Evolutionary conservation across 495 filamentous ascomycete genomes (phyloP).

Genomic region (Tuber microsphaerosporum): DNA sequence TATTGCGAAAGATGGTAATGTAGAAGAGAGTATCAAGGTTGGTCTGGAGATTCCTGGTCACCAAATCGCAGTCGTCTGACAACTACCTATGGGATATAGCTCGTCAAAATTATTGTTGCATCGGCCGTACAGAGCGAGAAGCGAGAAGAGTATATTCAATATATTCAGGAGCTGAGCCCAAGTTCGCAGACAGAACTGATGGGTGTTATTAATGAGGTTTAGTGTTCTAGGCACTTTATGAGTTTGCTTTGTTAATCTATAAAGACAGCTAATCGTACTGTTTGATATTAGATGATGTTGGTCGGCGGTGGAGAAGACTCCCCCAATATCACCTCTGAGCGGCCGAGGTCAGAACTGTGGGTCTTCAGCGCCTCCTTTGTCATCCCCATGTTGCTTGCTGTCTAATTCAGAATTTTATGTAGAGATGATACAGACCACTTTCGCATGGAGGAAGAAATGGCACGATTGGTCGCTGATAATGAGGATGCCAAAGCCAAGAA

Average conservation of each 20-base stretch:
- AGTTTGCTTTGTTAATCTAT: not conserved
- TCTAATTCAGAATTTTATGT: not conserved
- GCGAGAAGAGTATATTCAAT: slow-evolving; percentile 39
- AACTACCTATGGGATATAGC: slow-evolving; percentile 8
- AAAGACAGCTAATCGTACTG: not conserved
- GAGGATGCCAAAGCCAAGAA: slow-evolving; percentile 38
- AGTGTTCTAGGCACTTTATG: not conserved
- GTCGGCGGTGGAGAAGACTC: slow-evolving; percentile 14
- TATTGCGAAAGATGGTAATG: slow-evolving; percentile 40
- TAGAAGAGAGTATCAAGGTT: slow-evolving; percentile 39
- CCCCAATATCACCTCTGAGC: not conserved
- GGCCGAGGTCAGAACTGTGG: not conserved
- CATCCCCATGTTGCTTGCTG: not conserved
- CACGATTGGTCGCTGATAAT: slow-evolving; percentile 38
- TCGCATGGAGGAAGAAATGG: slow-evolving; percentile 42
- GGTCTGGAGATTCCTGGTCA: not conserved
- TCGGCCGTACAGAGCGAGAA: slow-evolving; percentile 41
- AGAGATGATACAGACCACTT: slow-evolving; percentile 39
- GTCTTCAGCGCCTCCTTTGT: not conserved
- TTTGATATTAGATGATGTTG: slow-evolving; percentile 34
- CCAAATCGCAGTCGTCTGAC: not conserved
- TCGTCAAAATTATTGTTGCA: slow-evolving; percentile 41
- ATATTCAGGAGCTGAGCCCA: slow-evolving; percentile 36
- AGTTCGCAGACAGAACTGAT: slow-evolving; percentile 41
- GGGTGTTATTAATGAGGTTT: slow-evolving; percentile 36